Evolutionary conservation across 495 filamentous ascomycete genomes (phyloP).

Genomic region (Aspergillus homomorphus): DNA sequence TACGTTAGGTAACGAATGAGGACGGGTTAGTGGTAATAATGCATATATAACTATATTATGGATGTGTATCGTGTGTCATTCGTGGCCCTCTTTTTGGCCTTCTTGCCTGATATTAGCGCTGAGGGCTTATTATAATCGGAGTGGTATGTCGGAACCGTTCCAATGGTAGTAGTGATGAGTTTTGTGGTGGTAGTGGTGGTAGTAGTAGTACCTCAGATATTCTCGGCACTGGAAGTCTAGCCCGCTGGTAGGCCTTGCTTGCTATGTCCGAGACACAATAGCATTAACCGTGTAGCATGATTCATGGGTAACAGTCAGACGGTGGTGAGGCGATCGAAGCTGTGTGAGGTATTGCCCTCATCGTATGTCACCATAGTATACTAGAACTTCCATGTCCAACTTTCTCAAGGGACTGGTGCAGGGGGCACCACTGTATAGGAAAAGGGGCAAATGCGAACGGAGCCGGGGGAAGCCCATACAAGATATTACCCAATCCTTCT

Average conservation of each 20-base stretch:
- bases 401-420: too few species aligned
- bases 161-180: background rate
- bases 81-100: background rate
- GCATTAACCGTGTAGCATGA: background rate
- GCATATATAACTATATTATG: background rate
- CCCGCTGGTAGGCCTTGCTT: background rate
- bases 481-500: background rate
- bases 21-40: background rate
- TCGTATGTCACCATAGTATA: too few species aligned
- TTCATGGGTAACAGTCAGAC: background rate
- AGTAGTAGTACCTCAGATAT: background rate
- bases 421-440: too few species aligned
- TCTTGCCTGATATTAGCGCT: background rate
- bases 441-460: background rate
- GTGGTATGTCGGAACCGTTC: background rate
- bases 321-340: background rate
- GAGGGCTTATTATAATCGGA: background rate
- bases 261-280: background rate
- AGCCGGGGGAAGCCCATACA: background rate
- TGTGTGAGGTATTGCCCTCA: background rate
- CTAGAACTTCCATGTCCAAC: too few species aligned
- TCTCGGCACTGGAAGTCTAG: constrained; percentile 1
- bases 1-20: too few species aligned
- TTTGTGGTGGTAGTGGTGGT: background rate
- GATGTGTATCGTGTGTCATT: background rate